Conservation (phyloP, 2,329 filamentous ascomycete species). For the Microascus cirrosus region DNA sequence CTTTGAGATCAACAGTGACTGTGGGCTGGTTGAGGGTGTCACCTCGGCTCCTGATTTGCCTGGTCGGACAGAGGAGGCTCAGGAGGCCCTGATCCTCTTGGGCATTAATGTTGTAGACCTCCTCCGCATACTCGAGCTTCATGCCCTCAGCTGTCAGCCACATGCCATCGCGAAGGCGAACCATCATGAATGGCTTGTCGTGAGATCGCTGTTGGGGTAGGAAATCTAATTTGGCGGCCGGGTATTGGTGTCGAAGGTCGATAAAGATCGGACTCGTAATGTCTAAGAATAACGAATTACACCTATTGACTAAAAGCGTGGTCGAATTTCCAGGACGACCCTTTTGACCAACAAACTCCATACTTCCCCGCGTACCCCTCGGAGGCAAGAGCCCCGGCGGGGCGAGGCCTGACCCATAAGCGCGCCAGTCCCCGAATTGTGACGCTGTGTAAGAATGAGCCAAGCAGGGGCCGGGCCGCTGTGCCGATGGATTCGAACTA, state of each 20-base stretch:
- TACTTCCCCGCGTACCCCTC: background rate
- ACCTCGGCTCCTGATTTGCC: slow-evolving; percentile 37
- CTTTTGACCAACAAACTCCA: background rate
- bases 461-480: background rate
- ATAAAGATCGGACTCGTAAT: background rate
- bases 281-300: background rate
- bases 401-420: background rate
- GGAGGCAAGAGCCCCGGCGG: background rate
- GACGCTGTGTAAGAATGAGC: background rate
- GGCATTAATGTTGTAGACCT: slow-evolving; percentile 40
- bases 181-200: background rate
- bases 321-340: background rate
- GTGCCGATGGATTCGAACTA: background rate
- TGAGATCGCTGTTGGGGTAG: too few species aligned
- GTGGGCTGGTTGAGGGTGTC: slow-evolving; percentile 46
- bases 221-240: background rate
- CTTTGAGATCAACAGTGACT: slow-evolving; percentile 27
- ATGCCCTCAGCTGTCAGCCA: slow-evolving; percentile 53
- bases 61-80: slow-evolving; percentile 43
- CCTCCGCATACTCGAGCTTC: slow-evolving; percentile 54
- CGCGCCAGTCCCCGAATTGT: background rate
- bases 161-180: slow-evolving; percentile 29
- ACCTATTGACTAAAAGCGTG: background rate
- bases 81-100: slow-evolving; percentile 33
- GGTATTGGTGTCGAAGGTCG: background rate